phyloP scores from a whole-genome alignment of 2,329 filamentous ascomycete genomes.

The Diaporthe vexans region DNA sequence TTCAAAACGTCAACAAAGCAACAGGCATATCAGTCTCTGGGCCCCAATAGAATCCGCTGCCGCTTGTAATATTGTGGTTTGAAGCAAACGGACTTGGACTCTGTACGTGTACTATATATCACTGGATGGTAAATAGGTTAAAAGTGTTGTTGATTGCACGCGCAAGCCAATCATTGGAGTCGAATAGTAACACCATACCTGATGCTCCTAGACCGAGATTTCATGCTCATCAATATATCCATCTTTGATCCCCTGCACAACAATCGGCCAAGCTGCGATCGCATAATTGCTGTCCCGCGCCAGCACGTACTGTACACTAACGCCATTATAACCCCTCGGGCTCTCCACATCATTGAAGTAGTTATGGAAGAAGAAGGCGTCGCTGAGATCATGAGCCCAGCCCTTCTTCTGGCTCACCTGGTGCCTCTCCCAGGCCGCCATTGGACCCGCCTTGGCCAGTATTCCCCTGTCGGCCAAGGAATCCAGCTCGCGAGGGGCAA shows the following conservation, averaged over 20 bases:
- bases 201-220: neutral
- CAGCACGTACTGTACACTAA: constrained; percentile 30
- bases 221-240: constrained; percentile 34
- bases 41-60: too few species aligned
- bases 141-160: neutral
- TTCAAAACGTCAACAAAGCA: neutral
- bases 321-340: constrained; percentile 36
- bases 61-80: too few species aligned
- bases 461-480: neutral
- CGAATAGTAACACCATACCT: too few species aligned
- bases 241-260: constrained; percentile 41
- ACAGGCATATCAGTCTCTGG: neutral
- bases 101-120: too few species aligned
- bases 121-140: too few species aligned
- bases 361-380: constrained; percentile 43
- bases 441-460: neutral
- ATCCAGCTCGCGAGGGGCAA: neutral
- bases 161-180: too few species aligned
- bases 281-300: constrained; percentile 37
- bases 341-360: constrained; percentile 37
- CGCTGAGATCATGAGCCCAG: constrained; percentile 39
- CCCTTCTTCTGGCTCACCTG: neutral
- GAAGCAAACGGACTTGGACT: too few species aligned
- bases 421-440: neutral
- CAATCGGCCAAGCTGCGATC: constrained; percentile 46